Base-by-base conservation (phyloP, 1,284 basidiomycete species). In the Ustilago crameri region DNA sequence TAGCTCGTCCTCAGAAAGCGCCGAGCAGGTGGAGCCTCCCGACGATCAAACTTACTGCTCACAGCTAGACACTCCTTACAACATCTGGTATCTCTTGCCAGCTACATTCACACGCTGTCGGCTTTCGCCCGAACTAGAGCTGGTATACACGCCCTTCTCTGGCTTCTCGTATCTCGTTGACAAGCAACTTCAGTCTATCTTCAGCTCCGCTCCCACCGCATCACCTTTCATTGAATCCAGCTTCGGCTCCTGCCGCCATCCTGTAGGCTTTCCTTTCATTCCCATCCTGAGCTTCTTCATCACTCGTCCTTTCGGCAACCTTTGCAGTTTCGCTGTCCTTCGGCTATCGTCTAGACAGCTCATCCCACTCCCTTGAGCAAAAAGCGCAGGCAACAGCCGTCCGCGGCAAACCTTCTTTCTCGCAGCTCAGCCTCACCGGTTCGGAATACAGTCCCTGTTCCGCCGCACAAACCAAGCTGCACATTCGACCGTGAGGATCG, bases 241-340 rank as follows among this genome's bases (percentile, higher is more conserved):
- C n/a, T n/a, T 40, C 37, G 18, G 4, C 48, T 40, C 27, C 38
- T 15, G n/a, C 49, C n/a, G 15, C 22, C 43, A 45, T 2, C 43
- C 18, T 24, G 43, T 30, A 47, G 32, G 45, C 45, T 35, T 47
- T 24, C 20, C 45, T 35, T 47, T 47, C 45, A 35, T 34, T 34
- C n/a, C 30, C 9, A 5, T 34, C 22, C 30, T 30, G 45, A 15
- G 18, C 26, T 10, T 18, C 30, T 47, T 47, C 45, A 47, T 47
- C 45, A 32, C 10, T 27, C 4, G 7, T 17, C 18, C 18, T 9
- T 9, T 12, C 45, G 45, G 45, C 43, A 45, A 5, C 5, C 43
- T 15, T 17, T 30, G 24, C 26, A 24, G 15, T n/a, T 45, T 17
- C 22, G 22, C 18, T 14, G 2, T 23, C 12, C 2, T 15, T 3